Evolutionary conservation across 2,329 filamentous ascomycete species (phyloP).

Genomic region (Cladosporium sp.): DNA sequence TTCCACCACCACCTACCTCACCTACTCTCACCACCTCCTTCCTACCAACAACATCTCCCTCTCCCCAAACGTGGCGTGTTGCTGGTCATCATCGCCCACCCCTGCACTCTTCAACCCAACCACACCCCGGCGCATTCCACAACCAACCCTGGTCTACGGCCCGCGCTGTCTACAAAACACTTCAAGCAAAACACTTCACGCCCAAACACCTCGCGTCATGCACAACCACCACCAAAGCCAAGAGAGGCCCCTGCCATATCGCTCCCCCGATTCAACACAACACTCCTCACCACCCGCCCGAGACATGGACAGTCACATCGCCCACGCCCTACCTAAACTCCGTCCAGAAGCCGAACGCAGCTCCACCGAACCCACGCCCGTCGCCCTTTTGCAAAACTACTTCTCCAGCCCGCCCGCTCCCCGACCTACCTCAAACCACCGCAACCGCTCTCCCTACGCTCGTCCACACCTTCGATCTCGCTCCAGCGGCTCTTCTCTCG

Average conservation of each 20-base stretch:
- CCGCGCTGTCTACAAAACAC: not conserved
- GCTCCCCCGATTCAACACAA: not conserved
- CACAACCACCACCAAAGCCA: conserved; percentile 3
- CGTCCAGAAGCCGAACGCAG: conserved; percentile 25
- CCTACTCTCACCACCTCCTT: too few relatives aligned
- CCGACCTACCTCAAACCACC: conserved; percentile 28
- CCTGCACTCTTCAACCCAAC: too few relatives aligned
- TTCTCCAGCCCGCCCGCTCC: conserved; percentile 24
- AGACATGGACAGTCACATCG: conserved; percentile 1
- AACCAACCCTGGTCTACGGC: too few relatives aligned
- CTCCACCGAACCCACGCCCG: conserved; percentile 36
- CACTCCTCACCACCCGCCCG: not conserved
- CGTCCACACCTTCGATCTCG: conserved; percentile 44
- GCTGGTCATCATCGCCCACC: too few relatives aligned
- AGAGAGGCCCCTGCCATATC: not conserved
- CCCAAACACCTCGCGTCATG: conserved; percentile 1
- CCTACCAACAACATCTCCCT: too few relatives aligned
- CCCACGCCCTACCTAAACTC: conserved; percentile 6
- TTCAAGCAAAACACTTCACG: not conserved
- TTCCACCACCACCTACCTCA: too few relatives aligned
- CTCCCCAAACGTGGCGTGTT: too few relatives aligned
- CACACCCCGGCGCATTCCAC: too few relatives aligned
- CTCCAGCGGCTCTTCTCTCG: conserved; percentile 36
- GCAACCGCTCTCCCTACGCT: conserved; percentile 46
- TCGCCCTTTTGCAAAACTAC: conserved; percentile 27